Conservation (phyloP, 805 yeast genomes). For the Pichia nanzhaoensis region DNA sequence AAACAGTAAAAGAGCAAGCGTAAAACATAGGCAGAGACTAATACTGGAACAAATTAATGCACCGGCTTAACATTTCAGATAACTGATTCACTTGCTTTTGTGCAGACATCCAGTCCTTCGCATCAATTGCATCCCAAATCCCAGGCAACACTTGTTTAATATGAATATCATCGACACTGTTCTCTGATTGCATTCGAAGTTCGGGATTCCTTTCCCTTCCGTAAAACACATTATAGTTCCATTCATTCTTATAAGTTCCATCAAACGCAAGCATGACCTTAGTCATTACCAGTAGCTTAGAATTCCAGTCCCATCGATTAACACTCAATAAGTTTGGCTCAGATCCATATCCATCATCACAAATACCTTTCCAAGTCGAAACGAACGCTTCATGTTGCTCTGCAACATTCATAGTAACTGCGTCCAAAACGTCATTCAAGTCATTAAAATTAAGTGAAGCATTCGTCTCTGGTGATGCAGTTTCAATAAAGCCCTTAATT, state of each 20-base stretch:
- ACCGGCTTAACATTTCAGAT: constrained; percentile 30
- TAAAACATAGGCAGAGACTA: too few relatives aligned
- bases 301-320: constrained; percentile 76
- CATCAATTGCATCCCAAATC: constrained; percentile 58
- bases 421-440: constrained; percentile 26
- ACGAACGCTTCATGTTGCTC: constrained; percentile 48
- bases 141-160: constrained; percentile 70
- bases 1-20: too few relatives aligned
- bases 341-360: constrained; percentile 45
- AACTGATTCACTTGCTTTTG: constrained; percentile 45
- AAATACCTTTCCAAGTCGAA: constrained; percentile 56
- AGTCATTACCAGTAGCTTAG: constrained; percentile 51
- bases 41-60: constrained; percentile 19
- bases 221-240: constrained; percentile 59
- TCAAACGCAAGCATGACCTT: constrained; percentile 41
- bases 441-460: constrained; percentile 22
- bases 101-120: constrained; percentile 44
- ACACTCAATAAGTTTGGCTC: constrained; percentile 71
- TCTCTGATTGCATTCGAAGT: constrained; percentile 27
- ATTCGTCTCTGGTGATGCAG: neutral
- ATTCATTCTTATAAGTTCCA: constrained; percentile 46
- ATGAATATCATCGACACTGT: constrained; percentile 40
- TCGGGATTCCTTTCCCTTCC: constrained; percentile 67
- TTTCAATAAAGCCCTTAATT: constrained; percentile 33
- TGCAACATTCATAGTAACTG: constrained; percentile 40